These are phyloP conservation scores for Cicer pinnatifidum DNA, from an alignment of 306 rosid species.

Conservation along the genomic window DNA sequence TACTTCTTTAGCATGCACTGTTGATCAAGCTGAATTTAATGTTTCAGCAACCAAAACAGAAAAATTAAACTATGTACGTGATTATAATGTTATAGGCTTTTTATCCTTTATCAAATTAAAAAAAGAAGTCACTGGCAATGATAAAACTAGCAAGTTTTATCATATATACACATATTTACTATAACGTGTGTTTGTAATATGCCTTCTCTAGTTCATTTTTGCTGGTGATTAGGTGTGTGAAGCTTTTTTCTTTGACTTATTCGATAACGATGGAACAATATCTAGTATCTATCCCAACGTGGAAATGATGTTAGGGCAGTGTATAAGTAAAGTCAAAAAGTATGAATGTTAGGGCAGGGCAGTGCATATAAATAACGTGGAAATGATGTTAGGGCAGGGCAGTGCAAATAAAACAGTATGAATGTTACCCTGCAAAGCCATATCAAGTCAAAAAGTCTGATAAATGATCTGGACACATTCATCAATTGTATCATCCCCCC, in stretches of 20 bases:
- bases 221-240: not conserved
- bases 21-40: conserved; percentile 30
- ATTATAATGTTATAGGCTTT: conserved; percentile 13
- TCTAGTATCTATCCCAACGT: not conserved
- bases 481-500: not conserved
- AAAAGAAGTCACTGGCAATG: not conserved
- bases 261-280: not conserved
- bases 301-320: conserved; percentile 17
- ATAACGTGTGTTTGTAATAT: not conserved
- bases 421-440: conserved; percentile 21
- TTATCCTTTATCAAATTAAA: not conserved
- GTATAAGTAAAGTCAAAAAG: too few species aligned
- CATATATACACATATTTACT: conserved; percentile 1
- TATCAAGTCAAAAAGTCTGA: conserved; percentile 25
- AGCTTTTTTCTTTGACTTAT: not conserved
- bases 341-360: too few species aligned
- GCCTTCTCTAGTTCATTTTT: conserved; percentile 14
- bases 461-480: conserved; percentile 9
- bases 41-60: conserved; percentile 7
- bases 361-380: not conserved
- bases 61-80: not conserved
- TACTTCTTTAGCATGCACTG: not conserved
- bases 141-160: not conserved
- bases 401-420: not conserved
- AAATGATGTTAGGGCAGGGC: not conserved